Percentiles rank a stretch among this genome's conserved stretches.
Evolutionary conservation across 345 rosid species (phyloP).

Genomic region (Viola odorata): DNA sequence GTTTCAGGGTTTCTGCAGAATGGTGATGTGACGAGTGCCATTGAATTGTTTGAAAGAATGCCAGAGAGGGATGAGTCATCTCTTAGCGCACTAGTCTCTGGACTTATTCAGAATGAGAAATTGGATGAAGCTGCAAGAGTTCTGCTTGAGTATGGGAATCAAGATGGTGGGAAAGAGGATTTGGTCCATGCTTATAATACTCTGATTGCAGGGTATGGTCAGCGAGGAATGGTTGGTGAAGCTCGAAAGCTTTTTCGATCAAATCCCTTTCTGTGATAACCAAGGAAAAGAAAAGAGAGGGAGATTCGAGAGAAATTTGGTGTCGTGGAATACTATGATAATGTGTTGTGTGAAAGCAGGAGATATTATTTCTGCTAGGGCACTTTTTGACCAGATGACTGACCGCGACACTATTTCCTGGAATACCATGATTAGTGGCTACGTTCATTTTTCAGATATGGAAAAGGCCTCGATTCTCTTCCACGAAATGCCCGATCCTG

Average conservation of each 20-base stretch:
- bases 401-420: conserved; percentile 59
- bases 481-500: conserved; percentile 45
- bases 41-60: conserved; percentile 47
- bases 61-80: conserved; percentile 46
- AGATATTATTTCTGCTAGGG: conserved; percentile 46
- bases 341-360: conserved; percentile 62
- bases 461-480: conserved; percentile 56
- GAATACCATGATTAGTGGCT: conserved; percentile 76
- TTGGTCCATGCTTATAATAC: conserved; percentile 61
- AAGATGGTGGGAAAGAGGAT: conserved; percentile 26
- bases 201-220: conserved; percentile 71
- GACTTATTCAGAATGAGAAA: conserved; percentile 50
- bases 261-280: conserved; percentile 29
- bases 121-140: conserved; percentile 52
- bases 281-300: conserved; percentile 10
- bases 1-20: conserved; percentile 55
- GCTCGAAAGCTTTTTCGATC: conserved; percentile 55
- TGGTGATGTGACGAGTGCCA: conserved; percentile 38
- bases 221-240: conserved; percentile 45
- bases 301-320: conserved; percentile 39
- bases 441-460: conserved; percentile 39
- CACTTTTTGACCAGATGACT: conserved; percentile 53
- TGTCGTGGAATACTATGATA: conserved; percentile 83
- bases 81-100: conserved; percentile 52
- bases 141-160: conserved; percentile 28